A percentile compares a stretch with the other conserved stretches of the same genome.
Conservation (phyloP, 2,329 filamentous ascomycete species). For the Colletotrichum sp. region DNA sequence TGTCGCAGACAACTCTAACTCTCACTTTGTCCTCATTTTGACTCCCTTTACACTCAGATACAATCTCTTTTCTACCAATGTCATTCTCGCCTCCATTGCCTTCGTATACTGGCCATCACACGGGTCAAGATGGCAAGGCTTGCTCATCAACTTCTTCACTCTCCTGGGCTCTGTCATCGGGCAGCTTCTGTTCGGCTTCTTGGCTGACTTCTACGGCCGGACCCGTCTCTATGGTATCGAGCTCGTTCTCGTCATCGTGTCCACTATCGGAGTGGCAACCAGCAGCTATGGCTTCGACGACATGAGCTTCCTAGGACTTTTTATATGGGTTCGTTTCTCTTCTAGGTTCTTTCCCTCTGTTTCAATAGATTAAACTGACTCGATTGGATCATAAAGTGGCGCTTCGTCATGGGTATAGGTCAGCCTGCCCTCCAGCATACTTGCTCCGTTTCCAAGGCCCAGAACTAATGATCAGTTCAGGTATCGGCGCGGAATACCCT, state of each 20-base stretch:
- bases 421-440: neutral
- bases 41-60: conserved; percentile 40
- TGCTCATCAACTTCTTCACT: conserved; percentile 58
- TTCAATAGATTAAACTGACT: neutral
- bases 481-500: conserved; percentile 70
- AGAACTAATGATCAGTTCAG: neutral
- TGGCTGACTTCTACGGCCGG: conserved; percentile 60
- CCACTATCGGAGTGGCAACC: conserved; percentile 61
- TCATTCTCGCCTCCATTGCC: conserved; percentile 56
- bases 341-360: neutral
- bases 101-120: conserved; percentile 57
- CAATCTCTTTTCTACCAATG: conserved; percentile 60
- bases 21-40: neutral
- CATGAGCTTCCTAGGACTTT: conserved; percentile 55
- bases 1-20: neutral
- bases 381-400: conserved; percentile 39
- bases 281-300: conserved; percentile 54
- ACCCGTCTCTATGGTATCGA: conserved; percentile 63
- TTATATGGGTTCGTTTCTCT: conserved; percentile 45
- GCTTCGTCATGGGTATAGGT: conserved; percentile 61
- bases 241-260: conserved; percentile 59
- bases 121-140: conserved; percentile 46
- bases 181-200: conserved; percentile 57
- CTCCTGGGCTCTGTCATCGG: conserved; percentile 57
- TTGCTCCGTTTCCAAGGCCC: neutral